Base-by-base conservation (phyloP, 192 early-diverging fungal genomes). In the Coemansia sp. region DNA sequence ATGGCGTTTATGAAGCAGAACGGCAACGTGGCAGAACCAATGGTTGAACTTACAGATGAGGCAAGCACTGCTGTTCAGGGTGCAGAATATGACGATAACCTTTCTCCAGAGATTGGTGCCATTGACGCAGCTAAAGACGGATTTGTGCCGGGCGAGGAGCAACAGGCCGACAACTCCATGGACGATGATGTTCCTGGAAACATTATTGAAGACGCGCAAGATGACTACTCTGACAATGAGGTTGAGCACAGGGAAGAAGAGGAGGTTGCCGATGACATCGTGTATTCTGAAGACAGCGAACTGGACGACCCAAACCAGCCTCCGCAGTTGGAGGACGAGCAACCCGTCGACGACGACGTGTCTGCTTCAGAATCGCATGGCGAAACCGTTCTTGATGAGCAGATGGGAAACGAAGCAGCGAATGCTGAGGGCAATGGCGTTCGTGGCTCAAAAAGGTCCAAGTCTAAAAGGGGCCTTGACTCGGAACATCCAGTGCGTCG, bases 1-100 rank as follows among this genome's bases (percentile, higher is more conserved):
- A 78, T 70, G 70, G 70, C 66, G 13, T 66, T 67, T 63, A 29
- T 65, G 33, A 59, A 45, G 5, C 34, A 22, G 20, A 69, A 61
- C 23, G 63, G 63, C 2, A 40, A 9, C 53, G n/a, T 17, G 0
- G 41, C 19, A 8, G 49, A 52, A 23, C 8, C 38, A 25, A 19
- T 10, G 14, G 33, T 35, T 57, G 32, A 32, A n/a, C 19, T 35
- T 36, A 17, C n/a, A 35, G 55, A 57, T 2, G 55, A 57, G 9
- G 34, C 9, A 36, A 20, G 34, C 7, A n/a, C 33, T 9, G 11
- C 33, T 36, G 32, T 6, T 9, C 50, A 56, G 11, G 36, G 36
- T n/a, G 38, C 36, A 9, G 63, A 40, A 19, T 49, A 38, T 13
- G 66, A 61, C 20, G 49, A 52, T 5, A 60, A 60, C 19, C 61